Evolutionary conservation across 2,329 filamentous ascomycete species (phyloP).

Genomic region (Aspergillus fumigatus): DNA sequence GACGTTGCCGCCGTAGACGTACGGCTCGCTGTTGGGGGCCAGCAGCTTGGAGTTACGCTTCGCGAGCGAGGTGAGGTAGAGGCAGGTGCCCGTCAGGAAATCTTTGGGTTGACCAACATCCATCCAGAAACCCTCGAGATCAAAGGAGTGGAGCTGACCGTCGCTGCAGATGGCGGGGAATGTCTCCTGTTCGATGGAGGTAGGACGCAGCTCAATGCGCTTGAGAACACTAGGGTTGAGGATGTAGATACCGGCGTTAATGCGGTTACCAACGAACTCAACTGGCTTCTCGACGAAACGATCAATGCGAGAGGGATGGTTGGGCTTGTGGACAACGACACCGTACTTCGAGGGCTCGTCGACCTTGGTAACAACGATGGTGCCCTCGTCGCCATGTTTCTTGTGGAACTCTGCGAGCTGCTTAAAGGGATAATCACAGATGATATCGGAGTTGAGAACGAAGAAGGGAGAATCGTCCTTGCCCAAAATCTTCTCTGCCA

Average conservation of each 20-base stretch:
- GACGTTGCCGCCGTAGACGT: constrained; percentile 89
- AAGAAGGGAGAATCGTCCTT: constrained; percentile 97
- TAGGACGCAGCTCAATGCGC: constrained; percentile 92
- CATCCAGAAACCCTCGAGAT: constrained; percentile 99
- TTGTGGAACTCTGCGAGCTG: constrained; percentile 90
- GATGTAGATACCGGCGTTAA: constrained; percentile 98
- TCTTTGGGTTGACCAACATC: constrained; percentile 98
- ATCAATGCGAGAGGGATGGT: constrained; percentile 86
- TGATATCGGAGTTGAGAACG: constrained; percentile 96
- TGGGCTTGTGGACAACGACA: constrained; percentile 95
- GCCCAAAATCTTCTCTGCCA: constrained; percentile 84
- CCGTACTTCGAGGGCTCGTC: constrained; percentile 99
- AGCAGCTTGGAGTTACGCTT: constrained; percentile 88
- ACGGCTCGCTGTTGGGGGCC: constrained; percentile 67
- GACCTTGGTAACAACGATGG: constrained; percentile 97
- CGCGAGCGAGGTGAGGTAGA: constrained; percentile 88
- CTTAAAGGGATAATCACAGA: constrained; percentile 95
- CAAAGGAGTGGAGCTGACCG: constrained; percentile 88
- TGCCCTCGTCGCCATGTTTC: constrained; percentile 88
- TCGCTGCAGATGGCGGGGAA: constrained; percentile 92
- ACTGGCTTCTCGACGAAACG: constrained; percentile 99
- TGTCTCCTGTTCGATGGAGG: constrained; percentile 97
- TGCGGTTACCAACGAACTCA: constrained; percentile 96
- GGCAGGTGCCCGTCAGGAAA: constrained; percentile 91
- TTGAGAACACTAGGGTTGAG: constrained; percentile 86